These are phyloP conservation scores for Centella asiatica DNA, from an alignment of 129 eudicot species.

Conservation along the genomic window DNA sequence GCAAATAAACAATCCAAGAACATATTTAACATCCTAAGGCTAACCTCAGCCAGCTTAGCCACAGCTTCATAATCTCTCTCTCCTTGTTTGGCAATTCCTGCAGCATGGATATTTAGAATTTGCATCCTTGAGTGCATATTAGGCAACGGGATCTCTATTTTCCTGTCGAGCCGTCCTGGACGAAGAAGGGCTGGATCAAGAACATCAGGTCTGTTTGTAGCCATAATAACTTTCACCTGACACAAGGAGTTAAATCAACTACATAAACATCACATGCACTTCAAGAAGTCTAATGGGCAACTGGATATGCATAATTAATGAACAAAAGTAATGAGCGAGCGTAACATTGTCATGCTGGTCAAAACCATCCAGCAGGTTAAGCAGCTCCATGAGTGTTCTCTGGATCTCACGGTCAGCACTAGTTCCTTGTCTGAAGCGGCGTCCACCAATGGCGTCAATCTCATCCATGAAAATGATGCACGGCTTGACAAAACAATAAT, in stretches of 20 bases:
- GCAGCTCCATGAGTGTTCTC: conserved; percentile 97
- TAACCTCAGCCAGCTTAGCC: no score
- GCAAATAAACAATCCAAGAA: no score
- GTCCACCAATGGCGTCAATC: conserved; percentile 97
- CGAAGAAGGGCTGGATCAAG: conserved; percentile 91
- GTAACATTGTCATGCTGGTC: conserved; percentile 96
- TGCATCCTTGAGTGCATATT: conserved; percentile 93
- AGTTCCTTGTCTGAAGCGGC: conserved; percentile 87
- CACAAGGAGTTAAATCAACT: no score
- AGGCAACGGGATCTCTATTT: conserved; percentile 95
- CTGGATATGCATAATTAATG: no score
- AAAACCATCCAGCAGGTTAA: conserved; percentile 96
- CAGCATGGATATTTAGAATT: conserved; percentile 91
- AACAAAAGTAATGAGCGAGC: no score
- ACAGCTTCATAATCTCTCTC: conserved; percentile 97
- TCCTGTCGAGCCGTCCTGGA: conserved; percentile 89
- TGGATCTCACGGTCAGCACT: conserved; percentile 99
- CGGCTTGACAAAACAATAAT: conserved; percentile 38
- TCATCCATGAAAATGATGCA: conserved; percentile 91
- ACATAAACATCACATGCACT: no score
- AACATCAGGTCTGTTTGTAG: conserved; percentile 95
- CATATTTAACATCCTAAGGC: no score
- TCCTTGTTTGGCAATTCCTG: no score
- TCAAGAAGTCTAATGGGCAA: no score
- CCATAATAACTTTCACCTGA: conserved; percentile 98